These are phyloP conservation scores for Pythium utonaiense DNA, from an alignment of 352 stramenopile species.

Conservation along the genomic window DNA sequence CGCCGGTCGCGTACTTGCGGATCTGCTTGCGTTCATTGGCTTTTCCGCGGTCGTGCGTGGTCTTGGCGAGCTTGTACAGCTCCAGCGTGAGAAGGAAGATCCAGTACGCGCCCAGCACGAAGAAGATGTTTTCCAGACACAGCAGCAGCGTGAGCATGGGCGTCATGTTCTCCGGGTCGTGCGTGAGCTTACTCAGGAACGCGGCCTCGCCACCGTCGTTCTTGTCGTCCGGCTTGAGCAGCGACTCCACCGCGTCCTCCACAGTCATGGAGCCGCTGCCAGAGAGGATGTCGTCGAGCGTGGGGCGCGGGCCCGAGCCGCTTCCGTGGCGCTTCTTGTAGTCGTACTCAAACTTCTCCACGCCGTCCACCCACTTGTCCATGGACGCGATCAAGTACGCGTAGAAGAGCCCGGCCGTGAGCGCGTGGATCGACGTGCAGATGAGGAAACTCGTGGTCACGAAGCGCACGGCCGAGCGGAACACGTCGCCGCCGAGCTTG, in stretches of 20 bases:
- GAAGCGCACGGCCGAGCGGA: conserved; percentile 71
- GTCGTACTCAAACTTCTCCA: conserved; percentile 16
- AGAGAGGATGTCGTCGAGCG: conserved; percentile 10
- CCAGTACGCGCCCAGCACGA: conserved; percentile 66
- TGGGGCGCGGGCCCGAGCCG: background rate
- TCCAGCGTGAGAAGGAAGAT: background rate
- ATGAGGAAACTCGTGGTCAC: conserved; percentile 60
- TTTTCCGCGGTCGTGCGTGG: no score
- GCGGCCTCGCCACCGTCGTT: conserved; percentile 50
- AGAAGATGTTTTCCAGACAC: conserved; percentile 56
- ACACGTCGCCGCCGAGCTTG: conserved; percentile 54
- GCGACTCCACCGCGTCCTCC: conserved; percentile 20
- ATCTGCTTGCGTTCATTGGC: no score
- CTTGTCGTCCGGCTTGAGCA: conserved; percentile 42
- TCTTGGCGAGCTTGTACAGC: no score
- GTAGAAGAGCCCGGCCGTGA: conserved; percentile 55
- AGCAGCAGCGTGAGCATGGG: conserved; percentile 43
- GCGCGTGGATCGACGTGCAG: conserved; percentile 46
- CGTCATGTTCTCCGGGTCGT: conserved; percentile 35
- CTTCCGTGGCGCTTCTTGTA: conserved; percentile 14
- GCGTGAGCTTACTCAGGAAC: conserved; percentile 60
- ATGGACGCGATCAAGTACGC: conserved; percentile 45
- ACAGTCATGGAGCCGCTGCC: conserved; percentile 26
- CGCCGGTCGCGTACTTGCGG: no score
- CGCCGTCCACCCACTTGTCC: conserved; percentile 23